phyloP scores from a whole-genome alignment of 2,329 filamentous ascomycete species.

The Bipolaris victoriae region DNA sequence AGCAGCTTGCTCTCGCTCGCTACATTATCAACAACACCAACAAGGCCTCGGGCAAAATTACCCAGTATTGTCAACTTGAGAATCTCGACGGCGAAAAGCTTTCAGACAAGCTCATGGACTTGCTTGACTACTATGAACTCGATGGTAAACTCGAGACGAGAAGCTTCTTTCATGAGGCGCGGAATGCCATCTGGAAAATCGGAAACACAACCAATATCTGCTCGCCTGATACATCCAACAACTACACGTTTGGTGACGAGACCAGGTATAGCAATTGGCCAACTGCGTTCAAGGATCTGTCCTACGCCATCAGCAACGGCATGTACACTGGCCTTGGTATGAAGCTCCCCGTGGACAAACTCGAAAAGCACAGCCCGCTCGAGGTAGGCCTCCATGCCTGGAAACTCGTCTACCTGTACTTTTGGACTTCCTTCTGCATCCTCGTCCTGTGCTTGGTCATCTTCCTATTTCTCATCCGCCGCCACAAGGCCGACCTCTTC shows the following conservation, averaged over 20 bases:
- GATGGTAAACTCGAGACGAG: constrained; percentile 39
- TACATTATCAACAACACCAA: constrained; percentile 54
- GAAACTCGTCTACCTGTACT: constrained; percentile 47
- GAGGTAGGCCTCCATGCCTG: constrained; percentile 39
- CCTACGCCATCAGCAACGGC: constrained; percentile 35
- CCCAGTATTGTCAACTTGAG: constrained; percentile 44
- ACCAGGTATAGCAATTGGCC: constrained; percentile 22
- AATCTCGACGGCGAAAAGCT: constrained; percentile 42
- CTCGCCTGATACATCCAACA: constrained; percentile 24
- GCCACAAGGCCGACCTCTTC: constrained; percentile 49
- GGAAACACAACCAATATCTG: constrained; percentile 46
- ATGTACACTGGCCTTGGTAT: constrained; percentile 44
- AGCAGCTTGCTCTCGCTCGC: constrained; percentile 61
- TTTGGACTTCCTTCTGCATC: constrained; percentile 47
- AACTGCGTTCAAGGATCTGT: constrained; percentile 27
- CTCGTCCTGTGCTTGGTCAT: constrained; percentile 46
- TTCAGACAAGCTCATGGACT: constrained; percentile 31
- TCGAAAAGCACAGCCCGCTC: constrained; percentile 31
- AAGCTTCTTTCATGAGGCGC: constrained; percentile 19
- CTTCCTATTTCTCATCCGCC: constrained; percentile 50
- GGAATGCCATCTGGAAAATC: constrained; percentile 24
- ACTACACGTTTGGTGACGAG: constrained; percentile 15
- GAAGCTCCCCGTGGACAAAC: constrained; percentile 40
- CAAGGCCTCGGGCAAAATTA: constrained; percentile 49
- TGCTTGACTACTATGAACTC: constrained; percentile 41